A percentile compares a stretch with the other conserved stretches of the same genome.
These are phyloP conservation scores for Rutstroemia sp. DNA, from an alignment of 2,329 filamentous ascomycete species.

Conservation along the genomic window DNA sequence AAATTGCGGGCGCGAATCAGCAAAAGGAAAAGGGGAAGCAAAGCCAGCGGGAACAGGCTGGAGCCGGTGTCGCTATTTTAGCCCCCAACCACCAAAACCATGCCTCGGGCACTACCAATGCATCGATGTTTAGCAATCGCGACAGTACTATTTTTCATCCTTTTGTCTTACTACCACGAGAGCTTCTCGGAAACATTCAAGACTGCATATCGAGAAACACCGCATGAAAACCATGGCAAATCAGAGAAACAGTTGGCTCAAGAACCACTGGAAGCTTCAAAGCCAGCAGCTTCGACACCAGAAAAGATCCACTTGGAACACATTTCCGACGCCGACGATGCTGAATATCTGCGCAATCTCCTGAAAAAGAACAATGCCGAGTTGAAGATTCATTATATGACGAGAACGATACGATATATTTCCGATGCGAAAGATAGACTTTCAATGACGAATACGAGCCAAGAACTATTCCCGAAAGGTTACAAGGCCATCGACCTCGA, in stretches of 20 bases:
- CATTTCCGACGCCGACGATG: conserved; percentile 13
- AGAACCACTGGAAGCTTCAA: neutral
- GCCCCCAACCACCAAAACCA: neutral
- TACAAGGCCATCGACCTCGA: conserved; percentile 20
- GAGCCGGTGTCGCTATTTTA: neutral
- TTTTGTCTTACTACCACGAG: conserved; percentile 6
- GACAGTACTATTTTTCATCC: neutral
- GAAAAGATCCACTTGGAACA: neutral
- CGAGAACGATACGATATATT: conserved; percentile 25
- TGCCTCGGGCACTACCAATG: conserved; percentile 6
- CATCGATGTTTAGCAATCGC: conserved; percentile 3
- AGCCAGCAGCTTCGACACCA: neutral
- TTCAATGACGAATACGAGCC: conserved; percentile 21
- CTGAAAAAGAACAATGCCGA: conserved; percentile 22
- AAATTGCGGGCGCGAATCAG: neutral
- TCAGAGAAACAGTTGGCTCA: neutral
- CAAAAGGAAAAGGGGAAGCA: neutral
- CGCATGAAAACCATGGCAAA: neutral
- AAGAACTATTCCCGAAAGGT: conserved; percentile 21
- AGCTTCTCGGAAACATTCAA: neutral
- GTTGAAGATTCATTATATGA: conserved; percentile 23
- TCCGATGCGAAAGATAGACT: conserved; percentile 21
- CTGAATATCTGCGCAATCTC: conserved; percentile 19
- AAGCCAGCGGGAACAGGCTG: neutral
- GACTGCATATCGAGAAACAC: conserved; percentile 1